Percentiles rank a stretch among this genome's conserved stretches.
Conservation (phyloP, 306 rosid species). For the Pterocarpus macrocarpus region DNA sequence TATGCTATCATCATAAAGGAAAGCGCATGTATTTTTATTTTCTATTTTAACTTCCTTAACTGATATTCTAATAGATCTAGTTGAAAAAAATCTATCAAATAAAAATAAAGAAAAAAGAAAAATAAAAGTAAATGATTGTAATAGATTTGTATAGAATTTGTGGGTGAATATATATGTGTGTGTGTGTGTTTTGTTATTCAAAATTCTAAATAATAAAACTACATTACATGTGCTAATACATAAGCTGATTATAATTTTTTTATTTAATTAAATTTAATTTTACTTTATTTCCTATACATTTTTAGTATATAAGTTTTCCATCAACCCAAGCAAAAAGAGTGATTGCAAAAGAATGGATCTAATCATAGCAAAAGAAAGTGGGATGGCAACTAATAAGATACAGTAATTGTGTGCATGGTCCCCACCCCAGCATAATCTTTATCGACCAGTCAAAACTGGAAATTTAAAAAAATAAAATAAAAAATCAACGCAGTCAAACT, state of each 20-base stretch:
- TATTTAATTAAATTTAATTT: too few relatives aligned
- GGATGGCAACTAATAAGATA: conserved; percentile 51
- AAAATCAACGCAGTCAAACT: conserved; percentile 66
- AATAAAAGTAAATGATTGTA: too few relatives aligned
- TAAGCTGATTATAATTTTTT: too few relatives aligned
- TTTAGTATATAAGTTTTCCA: neutral
- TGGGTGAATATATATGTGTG: too few relatives aligned
- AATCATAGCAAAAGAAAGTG: conserved; percentile 49
- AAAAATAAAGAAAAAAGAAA: too few relatives aligned
- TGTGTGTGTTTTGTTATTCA: too few relatives aligned
- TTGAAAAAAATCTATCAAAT: neutral
- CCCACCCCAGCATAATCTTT: conserved; percentile 42
- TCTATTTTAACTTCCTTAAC: too few relatives aligned
- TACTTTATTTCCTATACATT: neutral
- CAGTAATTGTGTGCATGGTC: conserved; percentile 56
- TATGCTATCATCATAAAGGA: too few relatives aligned
- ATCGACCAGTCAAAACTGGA: conserved; percentile 64
- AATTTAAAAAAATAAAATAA: neutral
- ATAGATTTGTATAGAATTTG: too few relatives aligned
- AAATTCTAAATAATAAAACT: too few relatives aligned
- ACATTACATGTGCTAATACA: too few relatives aligned
- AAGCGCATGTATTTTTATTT: too few relatives aligned
- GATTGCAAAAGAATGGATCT: conserved; percentile 35
- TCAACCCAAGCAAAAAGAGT: neutral
- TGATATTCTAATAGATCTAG: neutral